Conservation (phyloP, 1,284 basidiomycete species). For the Rhizoctonia solani region DNA sequence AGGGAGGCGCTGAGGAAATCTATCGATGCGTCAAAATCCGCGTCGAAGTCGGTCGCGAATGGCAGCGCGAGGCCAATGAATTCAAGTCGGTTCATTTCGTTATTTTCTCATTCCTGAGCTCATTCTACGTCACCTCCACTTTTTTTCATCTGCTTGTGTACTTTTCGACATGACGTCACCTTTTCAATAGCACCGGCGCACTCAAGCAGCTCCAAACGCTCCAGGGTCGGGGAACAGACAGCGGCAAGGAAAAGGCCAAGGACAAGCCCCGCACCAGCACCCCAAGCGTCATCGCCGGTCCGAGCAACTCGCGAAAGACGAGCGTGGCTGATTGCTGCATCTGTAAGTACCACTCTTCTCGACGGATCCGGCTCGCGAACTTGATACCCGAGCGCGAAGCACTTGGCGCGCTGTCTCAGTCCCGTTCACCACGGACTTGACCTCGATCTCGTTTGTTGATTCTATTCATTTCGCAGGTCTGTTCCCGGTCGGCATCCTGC, state of each 20-base stretch:
- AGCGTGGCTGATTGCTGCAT: conserved; percentile 90
- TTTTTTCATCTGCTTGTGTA: background rate
- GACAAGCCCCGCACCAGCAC: conserved; percentile 51
- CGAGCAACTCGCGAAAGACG: conserved; percentile 39
- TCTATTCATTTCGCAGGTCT: conserved; percentile 57
- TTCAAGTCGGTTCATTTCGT: conserved; percentile 79
- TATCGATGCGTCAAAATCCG: conserved; percentile 98
- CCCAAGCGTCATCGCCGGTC: conserved; percentile 35
- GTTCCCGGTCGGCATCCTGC: conserved; percentile 91
- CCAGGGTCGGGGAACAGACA: conserved; percentile 39
- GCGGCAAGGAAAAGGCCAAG: conserved; percentile 39
- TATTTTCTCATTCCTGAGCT: conserved; percentile 18
- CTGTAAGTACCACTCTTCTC: conserved; percentile 51
- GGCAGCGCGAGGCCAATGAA: conserved; percentile 85
- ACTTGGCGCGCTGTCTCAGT: no score
- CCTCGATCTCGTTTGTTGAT: no score
- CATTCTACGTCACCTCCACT: background rate
- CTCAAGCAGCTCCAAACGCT: conserved; percentile 37
- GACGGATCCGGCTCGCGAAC: no score
- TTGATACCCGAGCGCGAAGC: no score
- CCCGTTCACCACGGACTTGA: no score
- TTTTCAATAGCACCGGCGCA: conserved; percentile 35
- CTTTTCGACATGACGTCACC: background rate
- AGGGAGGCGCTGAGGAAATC: conserved; percentile 96
- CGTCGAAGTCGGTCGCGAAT: conserved; percentile 86